Percentiles rank a stretch among this genome's conserved stretches.
Evolutionary conservation across 495 filamentous ascomycete genomes (phyloP).

Genomic region (Tetracladium marchalianum): DNA sequence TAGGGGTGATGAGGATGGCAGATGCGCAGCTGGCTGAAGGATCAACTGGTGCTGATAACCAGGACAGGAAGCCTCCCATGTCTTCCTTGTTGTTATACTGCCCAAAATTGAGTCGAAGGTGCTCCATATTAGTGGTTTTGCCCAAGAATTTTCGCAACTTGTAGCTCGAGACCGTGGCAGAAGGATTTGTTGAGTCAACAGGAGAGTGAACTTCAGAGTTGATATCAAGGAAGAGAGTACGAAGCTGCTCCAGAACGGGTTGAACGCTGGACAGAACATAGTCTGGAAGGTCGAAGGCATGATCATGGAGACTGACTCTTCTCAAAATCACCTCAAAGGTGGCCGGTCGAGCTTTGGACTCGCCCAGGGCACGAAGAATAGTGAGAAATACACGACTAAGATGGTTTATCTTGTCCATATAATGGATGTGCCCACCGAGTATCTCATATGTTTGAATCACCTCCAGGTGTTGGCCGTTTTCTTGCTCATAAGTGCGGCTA

Average conservation of each 20-base stretch:
- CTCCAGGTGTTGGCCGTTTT: constrained; percentile 1
- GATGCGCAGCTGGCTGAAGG: constrained; percentile 3
- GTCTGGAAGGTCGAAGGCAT: constrained; percentile 26
- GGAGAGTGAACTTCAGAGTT: not conserved
- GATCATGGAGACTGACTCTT: constrained; percentile 11
- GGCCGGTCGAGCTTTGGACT: constrained; percentile 19
- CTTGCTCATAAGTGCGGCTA: not conserved
- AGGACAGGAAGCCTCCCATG: constrained; percentile 14
- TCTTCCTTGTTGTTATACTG: not conserved
- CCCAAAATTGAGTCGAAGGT: constrained; percentile 29
- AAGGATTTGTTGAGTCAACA: not conserved
- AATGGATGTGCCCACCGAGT: not conserved
- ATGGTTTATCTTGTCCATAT: constrained; percentile 3
- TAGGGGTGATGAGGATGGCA: not conserved
- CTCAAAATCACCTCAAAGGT: constrained; percentile 31
- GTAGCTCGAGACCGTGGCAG: constrained; percentile 2
- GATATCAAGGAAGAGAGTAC: constrained; percentile 29
- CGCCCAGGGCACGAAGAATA: constrained; percentile 26
- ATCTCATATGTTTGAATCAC: not conserved
- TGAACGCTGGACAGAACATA: constrained; percentile 17
- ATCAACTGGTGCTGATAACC: constrained; percentile 12
- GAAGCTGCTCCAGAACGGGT: constrained; percentile 24
- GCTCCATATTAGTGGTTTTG: constrained; percentile 20
- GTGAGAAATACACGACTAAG: constrained; percentile 18
- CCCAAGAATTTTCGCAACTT: constrained; percentile 21